Evolutionary conservation across 805 yeast genomes (phyloP).

Genomic region (Lipomyces mesembrius): DNA sequence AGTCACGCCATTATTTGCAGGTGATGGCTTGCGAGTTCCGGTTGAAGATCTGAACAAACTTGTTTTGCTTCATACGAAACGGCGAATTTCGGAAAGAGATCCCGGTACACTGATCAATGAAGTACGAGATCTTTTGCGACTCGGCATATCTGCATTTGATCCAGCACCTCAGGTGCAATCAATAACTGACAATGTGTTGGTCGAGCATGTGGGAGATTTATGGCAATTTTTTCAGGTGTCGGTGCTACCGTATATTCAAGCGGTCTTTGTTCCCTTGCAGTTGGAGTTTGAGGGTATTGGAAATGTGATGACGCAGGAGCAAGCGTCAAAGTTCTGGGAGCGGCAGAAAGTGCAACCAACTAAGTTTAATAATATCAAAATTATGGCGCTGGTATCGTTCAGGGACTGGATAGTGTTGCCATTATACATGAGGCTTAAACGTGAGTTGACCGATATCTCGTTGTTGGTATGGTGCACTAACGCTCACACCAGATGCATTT

Average conservation of each 20-base stretch:
- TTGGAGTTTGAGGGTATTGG: slow-evolving; percentile 55
- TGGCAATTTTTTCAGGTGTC: slow-evolving; percentile 57
- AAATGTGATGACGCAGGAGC: slow-evolving; percentile 47
- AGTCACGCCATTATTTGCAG: slow-evolving; percentile 54
- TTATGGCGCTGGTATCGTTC: slow-evolving; percentile 44
- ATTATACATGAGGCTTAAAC: slow-evolving; percentile 31
- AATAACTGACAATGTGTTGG: slow-evolving; percentile 42
- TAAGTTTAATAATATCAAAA: slow-evolving; percentile 41
- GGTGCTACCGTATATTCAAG: slow-evolving; percentile 62
- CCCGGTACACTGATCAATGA: slow-evolving; percentile 51
- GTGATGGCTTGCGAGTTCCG: slow-evolving; percentile 56
- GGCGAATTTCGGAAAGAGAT: slow-evolving; percentile 49
- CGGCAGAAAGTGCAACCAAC: slow-evolving; percentile 37
- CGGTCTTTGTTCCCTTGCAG: slow-evolving; percentile 65
- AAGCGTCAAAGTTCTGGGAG: slow-evolving; percentile 48
- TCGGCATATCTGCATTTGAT: slow-evolving; percentile 38
- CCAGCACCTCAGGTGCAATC: slow-evolving; percentile 46
- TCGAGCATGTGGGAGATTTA: slow-evolving; percentile 42
- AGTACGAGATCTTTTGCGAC: slow-evolving; percentile 51
- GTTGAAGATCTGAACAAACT: slow-evolving; percentile 62
- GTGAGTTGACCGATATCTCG: not conserved
- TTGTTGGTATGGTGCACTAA: not conserved
- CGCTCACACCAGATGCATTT: slow-evolving; percentile 5
- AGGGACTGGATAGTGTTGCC: slow-evolving; percentile 48
- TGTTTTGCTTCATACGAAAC: slow-evolving; percentile 50